Conservation (phyloP, 2,329 filamentous ascomycete species). For the Xenoacremonium recifei region DNA sequence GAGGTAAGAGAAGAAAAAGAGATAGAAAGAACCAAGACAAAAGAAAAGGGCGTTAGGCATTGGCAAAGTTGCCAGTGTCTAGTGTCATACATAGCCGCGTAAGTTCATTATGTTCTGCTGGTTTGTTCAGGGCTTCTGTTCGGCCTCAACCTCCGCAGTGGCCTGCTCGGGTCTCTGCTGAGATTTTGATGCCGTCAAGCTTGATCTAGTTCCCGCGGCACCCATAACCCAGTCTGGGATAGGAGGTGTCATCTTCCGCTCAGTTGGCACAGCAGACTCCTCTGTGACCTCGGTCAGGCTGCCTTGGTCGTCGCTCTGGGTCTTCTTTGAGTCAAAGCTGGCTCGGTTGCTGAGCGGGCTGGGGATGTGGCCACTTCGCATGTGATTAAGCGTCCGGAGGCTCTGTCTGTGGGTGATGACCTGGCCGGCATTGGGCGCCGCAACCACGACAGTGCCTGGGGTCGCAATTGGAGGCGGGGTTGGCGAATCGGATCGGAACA, state of each 20-base stretch:
- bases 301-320: constrained; percentile 17
- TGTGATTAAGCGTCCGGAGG: constrained; percentile 49
- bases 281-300: constrained; percentile 22
- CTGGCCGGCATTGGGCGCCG: constrained; percentile 66
- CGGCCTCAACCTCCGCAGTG: constrained; percentile 11
- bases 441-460: constrained; percentile 68
- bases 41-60: constrained; percentile 3
- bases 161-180: constrained; percentile 38
- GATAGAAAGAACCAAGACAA: not conserved
- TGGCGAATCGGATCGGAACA: constrained; percentile 73
- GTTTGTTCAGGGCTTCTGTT: constrained; percentile 9
- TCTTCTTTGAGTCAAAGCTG: constrained; percentile 41
- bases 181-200: constrained; percentile 48
- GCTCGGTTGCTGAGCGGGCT: constrained; percentile 49
- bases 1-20: too few species aligned
- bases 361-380: constrained; percentile 56
- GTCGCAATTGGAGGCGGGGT: constrained; percentile 64
- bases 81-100: constrained; percentile 7
- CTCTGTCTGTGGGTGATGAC: constrained; percentile 56
- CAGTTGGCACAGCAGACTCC: constrained; percentile 25
- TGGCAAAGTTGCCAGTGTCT: constrained; percentile 3
- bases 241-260: constrained; percentile 55
- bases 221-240: constrained; percentile 62
- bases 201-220: constrained; percentile 46
- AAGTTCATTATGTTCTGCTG: constrained; percentile 15